A percentile compares a stretch with the other conserved stretches of the same genome.
Evolutionary conservation across 805 yeast genomes (phyloP).

Genomic region (Candida boleticola): DNA sequence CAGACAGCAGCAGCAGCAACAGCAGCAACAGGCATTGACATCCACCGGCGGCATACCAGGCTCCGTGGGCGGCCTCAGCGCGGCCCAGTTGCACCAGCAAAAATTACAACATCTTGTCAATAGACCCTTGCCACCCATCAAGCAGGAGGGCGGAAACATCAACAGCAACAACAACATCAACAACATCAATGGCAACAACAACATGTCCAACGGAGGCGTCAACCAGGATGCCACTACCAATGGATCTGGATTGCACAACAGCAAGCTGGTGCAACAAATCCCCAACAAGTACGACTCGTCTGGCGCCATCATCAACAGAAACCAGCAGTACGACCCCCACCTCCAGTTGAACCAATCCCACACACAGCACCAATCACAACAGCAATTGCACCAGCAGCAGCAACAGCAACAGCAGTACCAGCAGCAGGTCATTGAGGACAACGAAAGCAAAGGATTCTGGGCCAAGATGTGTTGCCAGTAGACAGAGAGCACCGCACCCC

Average conservation of each 20-base stretch:
- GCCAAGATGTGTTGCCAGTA: slow-evolving; percentile 43
- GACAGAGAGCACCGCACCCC: slow-evolving; percentile 1
- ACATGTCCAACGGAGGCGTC: slow-evolving; percentile 7
- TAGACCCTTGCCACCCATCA: slow-evolving; percentile 48
- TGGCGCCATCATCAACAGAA: slow-evolving; percentile 12
- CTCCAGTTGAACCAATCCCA: not conserved
- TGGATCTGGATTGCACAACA: slow-evolving; percentile 22
- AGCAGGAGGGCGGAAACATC: slow-evolving; percentile 34
- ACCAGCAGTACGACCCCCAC: slow-evolving; percentile 5
- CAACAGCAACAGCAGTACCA: slow-evolving; percentile 25
- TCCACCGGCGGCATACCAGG: slow-evolving; percentile 4
- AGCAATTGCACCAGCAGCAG: slow-evolving; percentile 7
- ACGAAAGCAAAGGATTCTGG: slow-evolving; percentile 41
- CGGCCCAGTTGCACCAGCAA: slow-evolving; percentile 48
- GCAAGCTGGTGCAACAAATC: slow-evolving; percentile 10
- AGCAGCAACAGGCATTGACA: slow-evolving; percentile 4
- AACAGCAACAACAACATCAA: slow-evolving; percentile 8
- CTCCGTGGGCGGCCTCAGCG: slow-evolving; percentile 20
- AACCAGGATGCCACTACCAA: slow-evolving; percentile 18
- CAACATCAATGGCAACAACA: slow-evolving; percentile 12
- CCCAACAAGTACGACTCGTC: slow-evolving; percentile 19
- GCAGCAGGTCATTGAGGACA: slow-evolving; percentile 29
- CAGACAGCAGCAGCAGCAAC: slow-evolving; percentile 22
- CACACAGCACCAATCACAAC: slow-evolving; percentile 3
- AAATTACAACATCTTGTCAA: slow-evolving; percentile 48